phyloP scores from a whole-genome alignment of 2,329 filamentous ascomycete genomes.

The Arthroderma uncinatum region DNA sequence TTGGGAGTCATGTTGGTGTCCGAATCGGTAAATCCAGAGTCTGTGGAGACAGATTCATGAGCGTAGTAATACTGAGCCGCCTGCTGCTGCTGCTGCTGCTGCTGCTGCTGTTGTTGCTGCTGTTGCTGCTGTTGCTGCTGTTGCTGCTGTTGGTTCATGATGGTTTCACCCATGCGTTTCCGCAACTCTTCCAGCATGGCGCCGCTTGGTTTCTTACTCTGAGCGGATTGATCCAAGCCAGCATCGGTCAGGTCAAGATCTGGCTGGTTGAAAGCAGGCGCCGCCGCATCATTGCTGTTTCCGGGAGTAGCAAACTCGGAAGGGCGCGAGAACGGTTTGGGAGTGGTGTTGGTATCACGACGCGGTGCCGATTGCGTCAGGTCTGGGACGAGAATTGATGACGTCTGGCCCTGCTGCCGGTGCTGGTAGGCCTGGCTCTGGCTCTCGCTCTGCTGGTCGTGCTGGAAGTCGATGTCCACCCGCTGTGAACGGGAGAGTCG shows the following conservation, averaged over 20 bases:
- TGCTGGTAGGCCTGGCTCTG: background rate
- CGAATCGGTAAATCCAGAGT: slow-evolving; percentile 1
- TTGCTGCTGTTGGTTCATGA: slow-evolving; percentile 23
- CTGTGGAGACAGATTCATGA: slow-evolving; percentile 1
- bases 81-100: background rate
- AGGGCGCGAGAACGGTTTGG: background rate
- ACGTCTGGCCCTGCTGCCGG: background rate
- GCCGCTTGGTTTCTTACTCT: slow-evolving; percentile 25
- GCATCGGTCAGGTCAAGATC: background rate
- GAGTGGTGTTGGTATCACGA: slow-evolving; percentile 4
- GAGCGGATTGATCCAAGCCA: background rate
- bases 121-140: too few species aligned
- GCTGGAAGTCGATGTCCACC: slow-evolving; percentile 8
- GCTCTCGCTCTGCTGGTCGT: background rate
- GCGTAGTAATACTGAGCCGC: slow-evolving; percentile 19
- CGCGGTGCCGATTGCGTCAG: slow-evolving; percentile 5
- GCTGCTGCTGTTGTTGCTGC: background rate
- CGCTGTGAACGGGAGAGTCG: slow-evolving; percentile 4
- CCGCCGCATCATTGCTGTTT: slow-evolving; percentile 1
- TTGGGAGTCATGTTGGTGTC: slow-evolving; percentile 6
- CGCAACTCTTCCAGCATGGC: slow-evolving; percentile 33
- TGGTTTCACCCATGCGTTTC: slow-evolving; percentile 34
- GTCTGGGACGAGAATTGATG: slow-evolving; percentile 14
- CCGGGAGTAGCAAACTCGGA: background rate
- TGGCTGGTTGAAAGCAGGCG: background rate